Conservation (phyloP, 306 rosid genomes). For the Canavalia gladiata region DNA sequence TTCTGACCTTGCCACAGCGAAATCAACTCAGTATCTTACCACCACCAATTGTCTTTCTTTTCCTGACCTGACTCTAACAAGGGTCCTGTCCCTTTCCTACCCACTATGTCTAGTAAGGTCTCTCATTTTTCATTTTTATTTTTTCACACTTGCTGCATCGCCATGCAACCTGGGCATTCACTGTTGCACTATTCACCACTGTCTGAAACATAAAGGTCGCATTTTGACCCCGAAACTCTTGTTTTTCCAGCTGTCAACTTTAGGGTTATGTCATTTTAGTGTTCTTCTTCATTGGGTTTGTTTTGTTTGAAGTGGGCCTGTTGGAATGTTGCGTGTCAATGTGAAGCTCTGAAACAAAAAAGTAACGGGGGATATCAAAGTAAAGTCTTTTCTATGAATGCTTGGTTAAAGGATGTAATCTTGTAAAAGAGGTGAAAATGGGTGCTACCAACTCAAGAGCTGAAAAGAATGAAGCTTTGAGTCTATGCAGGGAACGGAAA, state of each 20-base stretch:
- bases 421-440: slow-evolving; percentile 61
- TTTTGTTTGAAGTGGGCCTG: background rate
- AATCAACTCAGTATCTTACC: slow-evolving; percentile 32
- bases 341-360: background rate
- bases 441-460: slow-evolving; percentile 81
- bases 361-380: slow-evolving; percentile 26
- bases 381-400: slow-evolving; percentile 26
- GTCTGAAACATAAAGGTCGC: slow-evolving; percentile 39
- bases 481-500: slow-evolving; percentile 82
- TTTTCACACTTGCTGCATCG: slow-evolving; percentile 35
- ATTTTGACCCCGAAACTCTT: slow-evolving; percentile 37
- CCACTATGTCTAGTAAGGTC: slow-evolving; percentile 11
- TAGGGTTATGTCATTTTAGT: slow-evolving; percentile 3
- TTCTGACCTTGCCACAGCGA: slow-evolving; percentile 31
- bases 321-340: slow-evolving; percentile 20
- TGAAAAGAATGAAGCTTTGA: slow-evolving; percentile 79
- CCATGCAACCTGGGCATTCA: slow-evolving; percentile 38
- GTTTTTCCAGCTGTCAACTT: slow-evolving; percentile 43
- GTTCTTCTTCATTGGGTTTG: background rate
- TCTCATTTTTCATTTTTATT: background rate
- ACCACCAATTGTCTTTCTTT: slow-evolving; percentile 38
- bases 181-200: slow-evolving; percentile 47
- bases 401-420: slow-evolving; percentile 41
- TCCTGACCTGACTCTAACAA: slow-evolving; percentile 21
- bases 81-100: slow-evolving; percentile 48